These are phyloP conservation scores for Fusarium nygamai DNA, from an alignment of 2,329 filamentous ascomycete species.

Conservation along the genomic window DNA sequence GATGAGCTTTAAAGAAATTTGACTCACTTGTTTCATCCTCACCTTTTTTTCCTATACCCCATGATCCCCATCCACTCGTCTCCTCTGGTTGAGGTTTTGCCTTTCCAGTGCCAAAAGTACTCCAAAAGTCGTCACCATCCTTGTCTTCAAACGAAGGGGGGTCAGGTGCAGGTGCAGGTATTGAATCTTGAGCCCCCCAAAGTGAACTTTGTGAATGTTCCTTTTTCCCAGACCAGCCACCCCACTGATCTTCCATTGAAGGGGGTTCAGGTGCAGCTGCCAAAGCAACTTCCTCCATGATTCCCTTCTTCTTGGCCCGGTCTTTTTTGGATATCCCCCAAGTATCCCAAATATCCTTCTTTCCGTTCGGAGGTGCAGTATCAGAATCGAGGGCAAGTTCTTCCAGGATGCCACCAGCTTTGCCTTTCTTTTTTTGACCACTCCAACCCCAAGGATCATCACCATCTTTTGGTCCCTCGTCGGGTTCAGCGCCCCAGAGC, in stretches of 20 bases:
- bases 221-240: slow-evolving; percentile 45
- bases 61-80: slow-evolving; percentile 36
- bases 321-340: slow-evolving; percentile 48
- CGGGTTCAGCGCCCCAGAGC: slow-evolving; percentile 49
- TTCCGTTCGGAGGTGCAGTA: slow-evolving; percentile 34
- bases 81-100: slow-evolving; percentile 34
- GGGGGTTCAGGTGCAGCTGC: slow-evolving; percentile 39
- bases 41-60: slow-evolving; percentile 34
- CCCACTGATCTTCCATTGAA: slow-evolving; percentile 41
- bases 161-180: slow-evolving; percentile 35
- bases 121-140: slow-evolving; percentile 44
- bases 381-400: slow-evolving; percentile 37
- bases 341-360: slow-evolving; percentile 48
- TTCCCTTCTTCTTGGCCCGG: slow-evolving; percentile 46
- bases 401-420: slow-evolving; percentile 32
- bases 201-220: slow-evolving; percentile 43
- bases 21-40: slow-evolving; percentile 39
- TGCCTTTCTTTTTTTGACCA: slow-evolving; percentile 51
- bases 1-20: slow-evolving; percentile 18
- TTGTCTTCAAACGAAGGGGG: slow-evolving; percentile 31
- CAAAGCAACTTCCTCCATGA: slow-evolving; percentile 35
- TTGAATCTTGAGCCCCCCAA: slow-evolving; percentile 38
- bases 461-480: slow-evolving; percentile 45
- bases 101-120: slow-evolving; percentile 35
- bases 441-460: slow-evolving; percentile 50